Evolutionary conservation across 345 rosid genomes (phyloP), one percentile per base, ranked within the genome.

Genomic region (Brassica rapa): DNA sequence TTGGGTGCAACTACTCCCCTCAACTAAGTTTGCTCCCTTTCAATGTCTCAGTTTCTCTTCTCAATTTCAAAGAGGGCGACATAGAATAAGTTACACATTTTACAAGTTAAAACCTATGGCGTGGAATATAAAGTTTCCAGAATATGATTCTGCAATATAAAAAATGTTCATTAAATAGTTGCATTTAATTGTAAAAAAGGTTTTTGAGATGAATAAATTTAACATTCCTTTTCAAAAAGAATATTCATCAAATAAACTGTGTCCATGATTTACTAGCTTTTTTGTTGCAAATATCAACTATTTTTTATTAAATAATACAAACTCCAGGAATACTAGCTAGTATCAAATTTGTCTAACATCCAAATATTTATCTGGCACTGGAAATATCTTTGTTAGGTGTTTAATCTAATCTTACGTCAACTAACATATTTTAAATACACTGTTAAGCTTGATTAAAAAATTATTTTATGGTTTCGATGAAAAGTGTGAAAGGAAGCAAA

Each of bases 1-100:
- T 73, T 79, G 70, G 82, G 78, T 79, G 82, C 65, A 79, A 79
- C 78, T 49, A 79, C 74, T 73, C 21, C 63, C 67, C 77, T 66
- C 68, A 79, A 59, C 82, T 15, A 73, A 66, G 62, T 41, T 12
- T 39, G 25, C 15, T 66, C 53, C 68, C 46, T 77, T 77, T 64
- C 71, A 15, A 33, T 71, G 59, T 49, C 74, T 24, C 72, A 51
- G 30, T 29, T 39, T 67, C 67, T 59, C 33, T 62, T 24, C 60
- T 39, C 66, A 16, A 1, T 57, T 72, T 65, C 15, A 16, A 7
- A 43, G 8, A 11, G 16, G 3, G 19, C 2, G 55, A 77, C n/a
- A 12, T 14, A 3, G 9, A 30, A 46, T 32, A 23, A 53, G 12
- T 9, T 33, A 11, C 16, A 60, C 9, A 0, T 8, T 46, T 53